Evolutionary conservation across 2,329 filamentous ascomycete genomes (phyloP).

Genomic region (Penicillium digitatum): DNA sequence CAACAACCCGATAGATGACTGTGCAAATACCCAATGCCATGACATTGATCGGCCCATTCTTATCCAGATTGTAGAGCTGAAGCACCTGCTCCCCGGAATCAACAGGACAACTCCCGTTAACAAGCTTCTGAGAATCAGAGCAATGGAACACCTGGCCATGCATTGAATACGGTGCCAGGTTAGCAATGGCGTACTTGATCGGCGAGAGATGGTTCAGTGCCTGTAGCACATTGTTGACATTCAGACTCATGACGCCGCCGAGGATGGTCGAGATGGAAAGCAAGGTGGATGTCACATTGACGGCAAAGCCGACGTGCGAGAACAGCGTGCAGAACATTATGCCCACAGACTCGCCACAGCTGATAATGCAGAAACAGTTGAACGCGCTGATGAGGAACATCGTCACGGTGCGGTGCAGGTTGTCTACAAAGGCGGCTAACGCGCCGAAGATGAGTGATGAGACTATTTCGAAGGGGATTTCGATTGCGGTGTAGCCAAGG

Average conservation of each 20-base stretch:
- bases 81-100: slow-evolving; percentile 64
- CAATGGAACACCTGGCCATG: slow-evolving; percentile 62
- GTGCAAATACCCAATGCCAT: slow-evolving; percentile 60
- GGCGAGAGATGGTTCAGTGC: slow-evolving; percentile 69
- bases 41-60: slow-evolving; percentile 58
- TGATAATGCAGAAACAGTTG: slow-evolving; percentile 68
- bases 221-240: slow-evolving; percentile 63
- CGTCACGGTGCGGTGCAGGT: slow-evolving; percentile 58
- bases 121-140: slow-evolving; percentile 55
- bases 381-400: slow-evolving; percentile 67
- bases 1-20: slow-evolving; percentile 61
- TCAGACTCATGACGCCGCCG: slow-evolving; percentile 66
- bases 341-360: slow-evolving; percentile 69
- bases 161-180: slow-evolving; percentile 64
- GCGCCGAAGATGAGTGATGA: slow-evolving; percentile 64
- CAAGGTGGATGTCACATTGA: slow-evolving; percentile 67
- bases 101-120: slow-evolving; percentile 61
- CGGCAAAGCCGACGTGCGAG: slow-evolving; percentile 68
- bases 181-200: slow-evolving; percentile 64
- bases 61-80: slow-evolving; percentile 62
- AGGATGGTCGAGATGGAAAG: slow-evolving; percentile 68
- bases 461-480: slow-evolving; percentile 67
- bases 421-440: slow-evolving; percentile 61
- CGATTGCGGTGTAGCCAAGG: slow-evolving; percentile 64
- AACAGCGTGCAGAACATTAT: slow-evolving; percentile 80